Evolutionary conservation across 1,284 basidiomycete species (phyloP), one percentile per base, ranked within the genome.

Genomic region (Marasmius sp.): DNA sequence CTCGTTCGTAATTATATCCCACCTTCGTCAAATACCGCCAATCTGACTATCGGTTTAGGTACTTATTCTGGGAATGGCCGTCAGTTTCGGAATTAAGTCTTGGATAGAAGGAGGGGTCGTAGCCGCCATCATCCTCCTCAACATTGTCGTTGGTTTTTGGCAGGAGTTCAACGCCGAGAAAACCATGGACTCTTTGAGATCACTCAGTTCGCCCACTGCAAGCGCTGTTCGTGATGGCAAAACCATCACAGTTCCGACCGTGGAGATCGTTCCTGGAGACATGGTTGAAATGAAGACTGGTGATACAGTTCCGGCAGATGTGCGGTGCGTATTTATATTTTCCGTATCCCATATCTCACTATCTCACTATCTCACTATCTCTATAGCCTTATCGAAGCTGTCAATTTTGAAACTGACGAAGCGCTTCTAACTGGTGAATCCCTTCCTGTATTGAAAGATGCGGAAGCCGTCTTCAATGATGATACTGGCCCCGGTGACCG

Each of bases 401-500:
- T 71, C 61, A 83, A 84, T 67, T 73, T 87, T 47, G 85, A 87
- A 68, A 64, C 81, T 18, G 87, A 88, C 62, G 88, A 90, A 70
- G 85, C 87, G 5, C 79, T 90, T 39, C 76, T 91, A n/a, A 91
- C 88, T 1, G 89, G 88, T 55, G 86, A 88, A 69, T 82, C 81
- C 11, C 71, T 89, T 14, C 88, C 88, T 57, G 87, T 89, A 11
- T 73, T 77, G 36, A 91, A 91, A 73, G 81, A 76, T 49, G 69
- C 72, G 6, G 78, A 81, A 37, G 67, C 70, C 60, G 77, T 72
- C 55, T 22, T 11, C 18, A 6, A 38, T 4, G 41, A 58, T 34
- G 71, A 74, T 41, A n/a, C 70, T 0, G 74, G 77, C 6, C 82
- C 85, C 36, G 85, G 86, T 61, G 85, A 87, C 68, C 80, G 84